Evolutionary conservation across 495 filamentous ascomycete species (phyloP).

Genomic region (Penicillium psychrofluorescens): DNA sequence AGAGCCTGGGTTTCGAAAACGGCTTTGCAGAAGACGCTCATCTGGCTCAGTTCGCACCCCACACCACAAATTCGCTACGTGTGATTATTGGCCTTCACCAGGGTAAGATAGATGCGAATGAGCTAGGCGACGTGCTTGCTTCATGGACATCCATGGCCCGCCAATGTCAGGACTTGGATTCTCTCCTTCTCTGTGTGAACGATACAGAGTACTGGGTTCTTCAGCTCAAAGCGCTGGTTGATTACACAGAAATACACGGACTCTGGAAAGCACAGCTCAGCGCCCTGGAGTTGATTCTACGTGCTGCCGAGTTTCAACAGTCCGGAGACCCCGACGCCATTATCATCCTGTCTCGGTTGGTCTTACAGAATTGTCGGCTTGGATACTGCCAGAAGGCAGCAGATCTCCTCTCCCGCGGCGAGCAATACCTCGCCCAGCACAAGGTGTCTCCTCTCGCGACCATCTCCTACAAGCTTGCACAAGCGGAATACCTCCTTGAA

Average conservation of each 20-base stretch:
- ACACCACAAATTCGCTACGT: slow-evolving; percentile 50
- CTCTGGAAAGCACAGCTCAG: slow-evolving; percentile 46
- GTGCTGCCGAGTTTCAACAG: slow-evolving; percentile 46
- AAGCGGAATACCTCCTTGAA: slow-evolving; percentile 65
- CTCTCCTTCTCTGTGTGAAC: slow-evolving; percentile 52
- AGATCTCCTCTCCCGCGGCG: slow-evolving; percentile 52
- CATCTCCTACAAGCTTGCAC: slow-evolving; percentile 59
- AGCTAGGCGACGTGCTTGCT: slow-evolving; percentile 37
- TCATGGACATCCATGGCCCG: slow-evolving; percentile 31
- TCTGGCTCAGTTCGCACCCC: slow-evolving; percentile 42
- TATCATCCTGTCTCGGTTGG: slow-evolving; percentile 51
- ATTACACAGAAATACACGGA: slow-evolving; percentile 75
- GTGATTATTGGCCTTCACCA: slow-evolving; percentile 49
- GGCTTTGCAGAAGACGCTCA: slow-evolving; percentile 46
- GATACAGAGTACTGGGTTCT: slow-evolving; percentile 51
- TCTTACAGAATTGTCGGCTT: slow-evolving; percentile 64
- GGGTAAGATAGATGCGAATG: slow-evolving; percentile 34
- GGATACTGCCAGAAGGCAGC: slow-evolving; percentile 73
- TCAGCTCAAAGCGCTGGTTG: slow-evolving; percentile 61
- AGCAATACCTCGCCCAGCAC: slow-evolving; percentile 33
- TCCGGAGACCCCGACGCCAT: slow-evolving; percentile 49
- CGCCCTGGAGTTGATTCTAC: slow-evolving; percentile 38
- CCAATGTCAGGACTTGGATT: slow-evolving; percentile 36
- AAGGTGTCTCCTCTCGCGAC: slow-evolving; percentile 33
- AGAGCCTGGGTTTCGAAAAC: slow-evolving; percentile 17